A percentile compares a stretch with the other conserved stretches of the same genome.
phyloP scores from a whole-genome alignment of 139 green algal species.

The Ettlia oleoabundans region DNA sequence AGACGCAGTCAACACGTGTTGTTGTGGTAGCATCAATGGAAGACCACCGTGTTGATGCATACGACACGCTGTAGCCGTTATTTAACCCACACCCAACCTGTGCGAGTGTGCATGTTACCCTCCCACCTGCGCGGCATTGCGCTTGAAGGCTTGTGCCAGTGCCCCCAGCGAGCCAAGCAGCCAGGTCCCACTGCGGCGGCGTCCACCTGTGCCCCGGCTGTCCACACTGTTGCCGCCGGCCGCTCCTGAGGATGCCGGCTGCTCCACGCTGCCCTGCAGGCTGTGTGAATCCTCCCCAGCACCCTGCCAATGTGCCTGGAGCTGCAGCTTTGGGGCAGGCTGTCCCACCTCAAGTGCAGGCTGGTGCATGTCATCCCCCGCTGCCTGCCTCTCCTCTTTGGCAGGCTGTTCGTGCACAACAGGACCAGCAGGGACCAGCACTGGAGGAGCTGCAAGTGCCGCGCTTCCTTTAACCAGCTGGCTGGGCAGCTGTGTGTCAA shows the following conservation, averaged over 20 bases:
- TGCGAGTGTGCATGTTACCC: too few species aligned
- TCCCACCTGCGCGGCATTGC: conserved; percentile 13
- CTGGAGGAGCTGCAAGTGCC: not conserved
- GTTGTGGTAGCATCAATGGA: too few species aligned
- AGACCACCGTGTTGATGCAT: too few species aligned
- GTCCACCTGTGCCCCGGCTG: not conserved
- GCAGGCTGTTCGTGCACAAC: too few species aligned
- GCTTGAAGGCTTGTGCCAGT: conserved; percentile 19
- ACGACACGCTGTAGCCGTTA: too few species aligned
- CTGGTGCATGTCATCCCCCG: too few species aligned
- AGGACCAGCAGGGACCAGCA: too few species aligned
- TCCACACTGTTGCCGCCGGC: not conserved
- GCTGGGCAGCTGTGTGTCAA: conserved; percentile 9
- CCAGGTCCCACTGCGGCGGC: not conserved
- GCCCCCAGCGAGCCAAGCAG: conserved; percentile 13
- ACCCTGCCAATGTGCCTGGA: not conserved
- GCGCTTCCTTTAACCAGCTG: not conserved
- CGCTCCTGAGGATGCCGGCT: not conserved
- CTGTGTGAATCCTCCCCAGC: not conserved
- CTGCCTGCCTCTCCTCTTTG: not conserved
- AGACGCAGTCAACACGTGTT: too few species aligned
- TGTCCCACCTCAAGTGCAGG: too few species aligned
- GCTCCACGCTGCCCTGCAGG: conserved; percentile 17
- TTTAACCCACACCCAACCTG: too few species aligned
- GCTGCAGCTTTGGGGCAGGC: not conserved